Conservation (phyloP, 495 filamentous ascomycete species). For the Geoglossum glabrum region DNA sequence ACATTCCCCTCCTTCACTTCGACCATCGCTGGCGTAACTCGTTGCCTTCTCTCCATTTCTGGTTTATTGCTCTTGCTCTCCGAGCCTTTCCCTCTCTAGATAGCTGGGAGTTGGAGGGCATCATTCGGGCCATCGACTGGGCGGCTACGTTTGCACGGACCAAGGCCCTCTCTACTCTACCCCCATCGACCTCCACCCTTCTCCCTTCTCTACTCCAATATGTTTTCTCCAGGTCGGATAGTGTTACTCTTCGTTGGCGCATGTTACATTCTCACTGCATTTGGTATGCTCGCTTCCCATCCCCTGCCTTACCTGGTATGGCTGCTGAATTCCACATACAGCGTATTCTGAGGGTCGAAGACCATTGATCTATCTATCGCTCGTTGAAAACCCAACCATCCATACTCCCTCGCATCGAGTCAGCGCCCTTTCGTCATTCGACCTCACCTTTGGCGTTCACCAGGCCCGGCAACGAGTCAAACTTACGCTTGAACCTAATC, state of each 20-base stretch:
- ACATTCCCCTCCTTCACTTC: not conserved
- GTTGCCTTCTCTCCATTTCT: not conserved
- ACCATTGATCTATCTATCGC: conserved; percentile 52
- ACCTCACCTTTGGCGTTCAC: conserved; percentile 60
- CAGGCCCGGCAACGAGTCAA: conserved; percentile 47
- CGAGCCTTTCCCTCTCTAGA: too few relatives aligned
- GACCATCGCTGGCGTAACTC: not conserved
- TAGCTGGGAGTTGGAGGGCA: too few relatives aligned
- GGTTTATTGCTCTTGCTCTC: not conserved
- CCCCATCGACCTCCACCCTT: not conserved
- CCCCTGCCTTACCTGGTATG: not conserved
- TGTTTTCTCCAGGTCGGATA: not conserved
- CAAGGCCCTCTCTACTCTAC: too few relatives aligned
- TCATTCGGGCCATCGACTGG: too few relatives aligned
- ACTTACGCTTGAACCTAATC: conserved; percentile 71
- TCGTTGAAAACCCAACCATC: conserved; percentile 55
- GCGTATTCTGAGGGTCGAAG: conserved; percentile 59
- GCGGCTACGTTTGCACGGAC: too few relatives aligned
- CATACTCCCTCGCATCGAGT: conserved; percentile 61
- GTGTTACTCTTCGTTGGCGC: not conserved
- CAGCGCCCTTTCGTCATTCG: conserved; percentile 60
- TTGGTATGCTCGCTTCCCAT: not conserved
- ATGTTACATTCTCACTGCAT: not conserved
- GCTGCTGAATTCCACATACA: conserved; percentile 6
- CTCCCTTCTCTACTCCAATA: not conserved